phyloP scores from a whole-genome alignment of 306 rosid genomes.

The Medicago ruthenica region DNA sequence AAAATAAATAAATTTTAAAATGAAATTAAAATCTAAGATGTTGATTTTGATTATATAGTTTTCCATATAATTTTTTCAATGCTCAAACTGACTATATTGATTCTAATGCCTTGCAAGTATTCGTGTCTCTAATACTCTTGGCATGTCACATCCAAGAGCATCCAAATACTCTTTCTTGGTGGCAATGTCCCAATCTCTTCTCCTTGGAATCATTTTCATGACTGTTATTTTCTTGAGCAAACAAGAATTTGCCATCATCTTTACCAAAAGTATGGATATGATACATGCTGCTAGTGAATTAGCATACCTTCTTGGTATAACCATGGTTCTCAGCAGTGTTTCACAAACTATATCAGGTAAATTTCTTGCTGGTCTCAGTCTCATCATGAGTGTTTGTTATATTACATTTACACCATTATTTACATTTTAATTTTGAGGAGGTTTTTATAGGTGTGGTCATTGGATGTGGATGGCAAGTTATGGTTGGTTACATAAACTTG shows the following conservation, averaged over 20 bases:
- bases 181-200: constrained; percentile 49
- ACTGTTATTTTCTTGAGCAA: constrained; percentile 31
- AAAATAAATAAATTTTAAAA: no score
- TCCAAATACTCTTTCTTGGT: constrained; percentile 59
- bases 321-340: constrained; percentile 33
- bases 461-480: constrained; percentile 74
- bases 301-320: constrained; percentile 45
- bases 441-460: constrained; percentile 53
- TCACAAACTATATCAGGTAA: constrained; percentile 56
- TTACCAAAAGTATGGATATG: constrained; percentile 47
- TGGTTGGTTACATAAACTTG: constrained; percentile 63
- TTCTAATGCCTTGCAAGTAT: constrained; percentile 44
- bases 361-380: not conserved
- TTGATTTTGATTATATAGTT: not conserved
- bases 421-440: not conserved
- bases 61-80: not conserved
- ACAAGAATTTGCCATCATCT: constrained; percentile 29
- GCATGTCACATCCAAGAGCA: constrained; percentile 61
- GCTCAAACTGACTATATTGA: constrained; percentile 28
- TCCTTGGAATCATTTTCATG: constrained; percentile 52
- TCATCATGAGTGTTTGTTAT: no score
- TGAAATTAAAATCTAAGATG: no score
- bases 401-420: no score
- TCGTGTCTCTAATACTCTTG: constrained; percentile 67
- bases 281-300: constrained; percentile 35